Conservation (phyloP, 176 grass and related monocot species). For the Tuctoria greenei region DNA sequence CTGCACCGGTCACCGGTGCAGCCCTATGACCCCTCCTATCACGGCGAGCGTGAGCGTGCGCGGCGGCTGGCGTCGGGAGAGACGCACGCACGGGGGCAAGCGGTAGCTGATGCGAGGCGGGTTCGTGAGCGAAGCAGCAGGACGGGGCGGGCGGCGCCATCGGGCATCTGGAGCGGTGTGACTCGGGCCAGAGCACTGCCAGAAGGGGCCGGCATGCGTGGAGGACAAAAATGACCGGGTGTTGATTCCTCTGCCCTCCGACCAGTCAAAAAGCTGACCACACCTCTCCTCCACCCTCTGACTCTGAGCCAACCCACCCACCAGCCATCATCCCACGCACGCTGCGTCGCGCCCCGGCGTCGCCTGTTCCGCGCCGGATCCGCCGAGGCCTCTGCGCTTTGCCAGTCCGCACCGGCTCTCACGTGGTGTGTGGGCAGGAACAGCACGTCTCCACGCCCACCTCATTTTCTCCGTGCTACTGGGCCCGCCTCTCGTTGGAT, state of each 20-base stretch:
- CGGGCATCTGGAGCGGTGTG: too few relatives aligned
- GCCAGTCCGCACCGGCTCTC: slow-evolving; percentile 38
- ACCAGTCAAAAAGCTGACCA: slow-evolving; percentile 40
- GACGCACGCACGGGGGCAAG: too few relatives aligned
- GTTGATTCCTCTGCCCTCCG: slow-evolving; percentile 36
- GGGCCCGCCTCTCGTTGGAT: background rate
- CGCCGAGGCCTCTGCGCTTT: too few relatives aligned
- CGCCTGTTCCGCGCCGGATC: slow-evolving; percentile 2
- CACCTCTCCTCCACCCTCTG: too few relatives aligned
- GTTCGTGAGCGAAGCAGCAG: too few relatives aligned
- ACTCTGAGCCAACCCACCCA: background rate
- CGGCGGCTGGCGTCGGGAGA: too few relatives aligned
- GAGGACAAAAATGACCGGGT: slow-evolving; percentile 41
- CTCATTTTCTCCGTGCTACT: background rate
- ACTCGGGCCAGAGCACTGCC: background rate
- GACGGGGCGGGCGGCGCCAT: too few relatives aligned
- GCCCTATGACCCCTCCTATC: too few relatives aligned
- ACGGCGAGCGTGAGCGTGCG: too few relatives aligned
- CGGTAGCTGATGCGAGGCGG: too few relatives aligned
- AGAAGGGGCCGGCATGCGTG: background rate
- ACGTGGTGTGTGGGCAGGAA: slow-evolving; percentile 31
- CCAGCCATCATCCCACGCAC: slow-evolving; percentile 1
- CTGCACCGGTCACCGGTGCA: too few relatives aligned
- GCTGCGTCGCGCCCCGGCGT: background rate
- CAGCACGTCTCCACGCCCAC: slow-evolving; percentile 9